Evolutionary conservation across 163 green algal genomes (phyloP).

Genomic region (Coccomyxa subellipsoidea): DNA sequence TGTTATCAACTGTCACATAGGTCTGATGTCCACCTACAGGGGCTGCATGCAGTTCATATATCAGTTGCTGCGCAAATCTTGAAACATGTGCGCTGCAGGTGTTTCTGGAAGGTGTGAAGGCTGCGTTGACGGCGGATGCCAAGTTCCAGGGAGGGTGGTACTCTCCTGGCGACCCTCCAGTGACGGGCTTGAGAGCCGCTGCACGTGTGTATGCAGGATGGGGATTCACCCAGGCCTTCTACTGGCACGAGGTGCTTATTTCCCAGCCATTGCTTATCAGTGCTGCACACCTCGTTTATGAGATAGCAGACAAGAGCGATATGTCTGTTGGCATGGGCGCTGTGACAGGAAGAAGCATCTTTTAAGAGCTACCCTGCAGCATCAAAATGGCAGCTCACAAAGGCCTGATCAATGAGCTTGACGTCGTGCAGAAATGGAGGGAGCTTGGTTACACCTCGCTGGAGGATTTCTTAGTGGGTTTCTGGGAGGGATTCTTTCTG

Average conservation of each 20-base stretch:
- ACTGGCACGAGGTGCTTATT: conserved; percentile 8
- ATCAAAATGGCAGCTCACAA: too few relatives aligned
- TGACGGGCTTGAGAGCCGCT: not conserved
- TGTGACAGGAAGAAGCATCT: too few relatives aligned
- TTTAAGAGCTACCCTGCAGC: too few relatives aligned
- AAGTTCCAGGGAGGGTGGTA: conserved; percentile 17
- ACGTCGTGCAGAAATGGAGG: conserved; percentile 17
- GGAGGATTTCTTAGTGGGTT: conserved; percentile 14
- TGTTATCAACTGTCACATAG: not conserved
- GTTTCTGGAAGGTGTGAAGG: conserved; percentile 16
- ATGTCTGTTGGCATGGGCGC: too few relatives aligned
- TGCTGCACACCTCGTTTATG: too few relatives aligned
- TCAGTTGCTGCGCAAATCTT: too few relatives aligned
- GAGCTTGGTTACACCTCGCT: conserved; percentile 11
- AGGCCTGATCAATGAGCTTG: too few relatives aligned
- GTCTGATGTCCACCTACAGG: not conserved
- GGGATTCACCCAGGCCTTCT: conserved; percentile 17
- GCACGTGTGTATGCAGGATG: conserved; percentile 21
- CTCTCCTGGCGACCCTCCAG: conserved; percentile 1
- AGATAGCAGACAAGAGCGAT: too few relatives aligned
- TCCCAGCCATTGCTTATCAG: not conserved
- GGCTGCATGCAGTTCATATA: too few relatives aligned
- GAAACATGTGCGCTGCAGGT: not conserved
- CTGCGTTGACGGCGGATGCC: conserved; percentile 16
- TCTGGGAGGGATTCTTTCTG: conserved; percentile 19